Evolutionary conservation across 257 asterid species (phyloP), one percentile per base, ranked within the genome.

Genomic region (Haberlea rhodopensis): DNA sequence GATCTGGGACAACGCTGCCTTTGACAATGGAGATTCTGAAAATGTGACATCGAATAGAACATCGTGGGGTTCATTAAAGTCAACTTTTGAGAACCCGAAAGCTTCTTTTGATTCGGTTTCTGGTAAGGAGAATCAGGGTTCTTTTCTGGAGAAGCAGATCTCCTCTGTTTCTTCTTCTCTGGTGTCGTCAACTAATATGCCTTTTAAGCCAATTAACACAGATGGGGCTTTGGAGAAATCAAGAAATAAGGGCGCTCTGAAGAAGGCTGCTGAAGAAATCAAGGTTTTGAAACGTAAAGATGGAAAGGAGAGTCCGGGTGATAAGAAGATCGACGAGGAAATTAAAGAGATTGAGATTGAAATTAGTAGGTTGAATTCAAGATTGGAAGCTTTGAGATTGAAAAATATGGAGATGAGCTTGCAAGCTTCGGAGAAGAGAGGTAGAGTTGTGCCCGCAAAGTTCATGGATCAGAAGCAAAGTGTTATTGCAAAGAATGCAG

Each of bases 1-100:
- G 75, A 74, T 92, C 54, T 92, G 99, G 99, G 76, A 89, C 76
- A 92, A 92, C 54, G 99, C 96, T 2, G 96, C 95, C 7, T 92
- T 89, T 62, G 96, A 89, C 67, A 82, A 84, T 34, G 95, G 89
- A 0, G 85, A 82, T 15, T 70, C 84, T 9, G 83, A 79, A 60
- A 91, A 82, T 78, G 61, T 80, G 64, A 74, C 75, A 25, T 72
- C 78, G 6, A 60, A 66, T 21, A 58, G 66, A 52, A 79, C 83
- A 48, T 79, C 92, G 25, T 85, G 96, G 96, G 82, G 91, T 43
- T 81, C 91, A 19, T 22, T 73, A 71, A 79, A 83, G 57, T 74
- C 81, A 28, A 28, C 58, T 55, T 71, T 76, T 45, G 73, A 43
- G 0, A 69, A 79, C 68, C 78, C 82, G 0, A 76, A 75, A 1